Conservation (phyloP, 2,329 filamentous ascomycete genomes). For the Raffaelea albimanens region DNA sequence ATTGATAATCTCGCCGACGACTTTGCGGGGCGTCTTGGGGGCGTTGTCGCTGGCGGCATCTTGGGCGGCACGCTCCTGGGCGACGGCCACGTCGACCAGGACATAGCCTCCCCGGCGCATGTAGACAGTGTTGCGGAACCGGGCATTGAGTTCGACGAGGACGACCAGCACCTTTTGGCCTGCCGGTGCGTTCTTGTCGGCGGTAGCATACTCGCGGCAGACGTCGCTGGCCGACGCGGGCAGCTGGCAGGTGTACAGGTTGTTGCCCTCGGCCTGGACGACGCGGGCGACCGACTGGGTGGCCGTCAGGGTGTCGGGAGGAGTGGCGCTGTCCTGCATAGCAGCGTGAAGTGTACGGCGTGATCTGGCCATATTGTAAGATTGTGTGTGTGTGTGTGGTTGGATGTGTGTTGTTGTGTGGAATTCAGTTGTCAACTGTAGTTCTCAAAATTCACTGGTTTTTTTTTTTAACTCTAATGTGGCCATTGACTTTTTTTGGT, state of each 20-base stretch:
- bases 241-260: conserved; percentile 70
- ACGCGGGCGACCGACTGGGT: conserved; percentile 67
- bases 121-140: conserved; percentile 89
- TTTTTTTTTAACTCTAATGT: neutral
- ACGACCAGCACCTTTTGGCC: conserved; percentile 29
- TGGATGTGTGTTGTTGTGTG: neutral
- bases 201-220: neutral
- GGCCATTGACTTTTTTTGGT: neutral
- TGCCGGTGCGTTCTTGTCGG: too few species aligned
- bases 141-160: conserved; percentile 67
- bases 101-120: conserved; percentile 85
- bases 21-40: conserved; percentile 62
- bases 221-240: conserved; percentile 34
- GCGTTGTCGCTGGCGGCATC: neutral
- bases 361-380: conserved; percentile 53
- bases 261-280: conserved; percentile 77
- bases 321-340: conserved; percentile 58
- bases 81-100: conserved; percentile 54
- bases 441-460: neutral
- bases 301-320: conserved; percentile 47
- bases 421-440: neutral
- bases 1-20: conserved; percentile 84
- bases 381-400: neutral
- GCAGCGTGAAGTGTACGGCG: conserved; percentile 72
- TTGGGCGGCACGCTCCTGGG: conserved; percentile 41